These are phyloP conservation scores for Berberis vulgaris DNA, from an alignment of 164 flowering plant genomes.

Conservation along the genomic window DNA sequence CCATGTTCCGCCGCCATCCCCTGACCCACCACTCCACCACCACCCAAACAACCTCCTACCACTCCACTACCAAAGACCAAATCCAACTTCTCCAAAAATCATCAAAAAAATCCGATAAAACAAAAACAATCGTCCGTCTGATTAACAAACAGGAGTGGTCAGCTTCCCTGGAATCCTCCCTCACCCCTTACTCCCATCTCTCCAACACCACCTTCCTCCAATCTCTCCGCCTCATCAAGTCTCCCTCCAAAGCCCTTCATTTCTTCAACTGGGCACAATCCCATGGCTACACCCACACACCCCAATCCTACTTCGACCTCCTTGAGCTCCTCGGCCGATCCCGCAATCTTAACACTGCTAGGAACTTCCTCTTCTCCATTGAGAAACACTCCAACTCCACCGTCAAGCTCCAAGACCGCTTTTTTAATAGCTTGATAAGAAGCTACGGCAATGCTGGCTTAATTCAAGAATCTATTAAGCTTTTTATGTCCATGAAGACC, in stretches of 20 bases:
- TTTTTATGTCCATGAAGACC: conserved; percentile 42
- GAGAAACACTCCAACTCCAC: conserved; percentile 32
- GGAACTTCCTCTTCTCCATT: conserved; percentile 49
- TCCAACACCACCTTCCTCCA: conserved; percentile 47
- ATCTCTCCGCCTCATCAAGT: conserved; percentile 38
- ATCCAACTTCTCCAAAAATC: not conserved
- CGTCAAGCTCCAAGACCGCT: conserved; percentile 37
- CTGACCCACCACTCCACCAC: too few relatives aligned
- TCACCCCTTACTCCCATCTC: conserved; percentile 27
- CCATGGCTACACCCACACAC: conserved; percentile 33
- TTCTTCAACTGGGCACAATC: conserved; percentile 56
- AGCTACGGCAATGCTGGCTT: conserved; percentile 57
- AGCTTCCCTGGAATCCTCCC: conserved; percentile 31
- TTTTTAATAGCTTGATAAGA: conserved; percentile 61
- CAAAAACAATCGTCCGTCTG: conserved; percentile 18
- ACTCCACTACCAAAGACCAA: too few relatives aligned
- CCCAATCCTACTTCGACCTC: conserved; percentile 40
- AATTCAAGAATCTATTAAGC: conserved; percentile 51
- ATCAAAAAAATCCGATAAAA: conserved; percentile 9
- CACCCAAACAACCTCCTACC: too few relatives aligned
- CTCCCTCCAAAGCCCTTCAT: conserved; percentile 38
- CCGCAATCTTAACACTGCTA: conserved; percentile 52
- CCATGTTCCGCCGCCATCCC: too few relatives aligned
- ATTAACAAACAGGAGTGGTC: conserved; percentile 32
- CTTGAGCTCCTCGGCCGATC: conserved; percentile 45